Evolutionary conservation across 495 filamentous ascomycete genomes (phyloP).

Genomic region (Penicillium goetzii): DNA sequence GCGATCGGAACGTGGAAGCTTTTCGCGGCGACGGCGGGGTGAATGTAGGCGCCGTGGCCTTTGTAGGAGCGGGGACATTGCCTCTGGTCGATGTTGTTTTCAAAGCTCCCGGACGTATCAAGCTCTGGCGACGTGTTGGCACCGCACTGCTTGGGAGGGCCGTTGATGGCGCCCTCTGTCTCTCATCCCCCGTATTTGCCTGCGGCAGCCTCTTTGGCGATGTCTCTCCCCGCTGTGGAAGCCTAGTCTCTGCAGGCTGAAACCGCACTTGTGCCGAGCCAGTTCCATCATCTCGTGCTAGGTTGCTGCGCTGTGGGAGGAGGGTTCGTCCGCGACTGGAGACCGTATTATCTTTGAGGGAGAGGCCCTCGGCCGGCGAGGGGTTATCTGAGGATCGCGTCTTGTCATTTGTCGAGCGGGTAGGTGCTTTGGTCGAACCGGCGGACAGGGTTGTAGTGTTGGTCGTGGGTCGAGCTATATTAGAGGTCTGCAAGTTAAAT

Average conservation of each 20-base stretch:
- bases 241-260: constrained; percentile 21
- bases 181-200: constrained; percentile 13
- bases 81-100: constrained; percentile 26
- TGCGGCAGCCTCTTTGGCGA: constrained; percentile 28
- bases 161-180: constrained; percentile 12
- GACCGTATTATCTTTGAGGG: constrained; percentile 18
- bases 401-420: constrained; percentile 15
- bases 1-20: constrained; percentile 17
- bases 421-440: constrained; percentile 16
- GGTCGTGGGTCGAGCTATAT: constrained; percentile 35
- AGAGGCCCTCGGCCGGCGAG: constrained; percentile 20
- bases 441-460: constrained; percentile 20
- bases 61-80: constrained; percentile 25
- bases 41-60: constrained; percentile 25
- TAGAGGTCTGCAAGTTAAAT: constrained; percentile 31
- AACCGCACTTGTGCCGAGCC: constrained; percentile 17
- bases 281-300: constrained; percentile 19
- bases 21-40: constrained; percentile 41
- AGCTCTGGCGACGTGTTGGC: constrained; percentile 39
- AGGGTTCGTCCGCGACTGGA: constrained; percentile 28
- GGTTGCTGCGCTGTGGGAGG: constrained; percentile 32
- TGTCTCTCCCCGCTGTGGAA: constrained; percentile 15
- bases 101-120: constrained; percentile 36
- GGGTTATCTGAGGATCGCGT: constrained; percentile 4
- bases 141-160: constrained; percentile 9